These are phyloP conservation scores for Aureobasidium sp. DNA, from an alignment of 2,329 filamentous ascomycete genomes.

Conservation along the genomic window DNA sequence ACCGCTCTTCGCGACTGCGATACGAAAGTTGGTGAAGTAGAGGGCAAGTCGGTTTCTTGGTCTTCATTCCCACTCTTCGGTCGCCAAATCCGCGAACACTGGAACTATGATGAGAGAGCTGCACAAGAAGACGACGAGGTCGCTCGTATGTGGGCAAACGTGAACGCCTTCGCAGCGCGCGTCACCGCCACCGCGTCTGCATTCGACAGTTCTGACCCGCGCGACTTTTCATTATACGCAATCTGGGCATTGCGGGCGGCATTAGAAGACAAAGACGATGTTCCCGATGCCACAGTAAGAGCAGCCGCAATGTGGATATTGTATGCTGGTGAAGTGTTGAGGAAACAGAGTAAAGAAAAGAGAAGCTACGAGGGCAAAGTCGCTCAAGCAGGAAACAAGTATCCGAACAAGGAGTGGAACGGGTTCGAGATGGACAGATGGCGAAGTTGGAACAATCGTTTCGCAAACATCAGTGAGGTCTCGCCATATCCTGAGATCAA, in stretches of 20 bases:
- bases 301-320: conserved; percentile 27
- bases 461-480: conserved; percentile 12
- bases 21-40: not conserved
- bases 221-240: conserved; percentile 26
- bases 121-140: conserved; percentile 20
- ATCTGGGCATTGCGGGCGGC: conserved; percentile 27
- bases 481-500: not conserved
- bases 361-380: conserved; percentile 27
- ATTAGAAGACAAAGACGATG: conserved; percentile 23
- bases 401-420: conserved; percentile 23
- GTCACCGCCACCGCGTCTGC: conserved; percentile 22
- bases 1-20: not conserved
- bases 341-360: conserved; percentile 20
- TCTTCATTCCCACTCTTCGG: conserved; percentile 26
- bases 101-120: conserved; percentile 22
- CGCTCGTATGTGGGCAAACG: conserved; percentile 25
- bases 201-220: conserved; percentile 18
- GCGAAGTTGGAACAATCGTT: conserved; percentile 23
- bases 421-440: conserved; percentile 26
- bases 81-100: conserved; percentile 26
- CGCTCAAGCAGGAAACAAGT: conserved; percentile 23
- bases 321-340: conserved; percentile 23
- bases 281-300: conserved; percentile 18
- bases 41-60: conserved; percentile 1
- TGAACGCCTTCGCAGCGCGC: conserved; percentile 26